phyloP scores from a whole-genome alignment of 768 basidiomycete species.

The Tulasnella sp. region DNA sequence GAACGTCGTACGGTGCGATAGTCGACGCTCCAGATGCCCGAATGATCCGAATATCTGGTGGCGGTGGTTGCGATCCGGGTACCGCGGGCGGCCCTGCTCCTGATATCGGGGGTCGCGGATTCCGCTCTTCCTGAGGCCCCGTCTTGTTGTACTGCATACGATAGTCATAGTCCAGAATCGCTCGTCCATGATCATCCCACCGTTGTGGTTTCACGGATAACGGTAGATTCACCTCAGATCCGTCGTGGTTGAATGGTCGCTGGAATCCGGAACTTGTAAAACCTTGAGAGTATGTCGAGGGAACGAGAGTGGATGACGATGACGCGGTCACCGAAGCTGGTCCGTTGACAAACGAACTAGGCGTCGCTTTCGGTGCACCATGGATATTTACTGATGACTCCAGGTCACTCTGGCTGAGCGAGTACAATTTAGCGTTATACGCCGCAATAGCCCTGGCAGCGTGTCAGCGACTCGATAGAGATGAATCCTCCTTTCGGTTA shows the following conservation, averaged over 20 bases:
- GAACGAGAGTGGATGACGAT: background rate
- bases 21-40: background rate
- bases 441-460: background rate
- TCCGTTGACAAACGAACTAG: too few species aligned
- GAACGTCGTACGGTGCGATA: background rate
- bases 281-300: background rate
- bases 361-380: too few species aligned
- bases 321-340: background rate
- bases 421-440: background rate
- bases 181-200: constrained; percentile 8
- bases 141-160: background rate
- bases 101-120: background rate
- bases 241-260: background rate
- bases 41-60: background rate
- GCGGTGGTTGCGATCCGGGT: background rate
- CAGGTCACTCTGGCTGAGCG: background rate
- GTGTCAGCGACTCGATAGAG: too few species aligned
- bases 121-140: background rate
- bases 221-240: constrained; percentile 7
- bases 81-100: background rate
- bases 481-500: background rate
- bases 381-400: background rate
- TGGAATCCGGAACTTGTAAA: background rate
- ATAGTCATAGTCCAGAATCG: background rate
- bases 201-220: constrained; percentile 11